Evolutionary conservation across 768 basidiomycete species (phyloP), one percentile per base, ranked within the genome.

Genomic region (Phylloporus sp.): DNA sequence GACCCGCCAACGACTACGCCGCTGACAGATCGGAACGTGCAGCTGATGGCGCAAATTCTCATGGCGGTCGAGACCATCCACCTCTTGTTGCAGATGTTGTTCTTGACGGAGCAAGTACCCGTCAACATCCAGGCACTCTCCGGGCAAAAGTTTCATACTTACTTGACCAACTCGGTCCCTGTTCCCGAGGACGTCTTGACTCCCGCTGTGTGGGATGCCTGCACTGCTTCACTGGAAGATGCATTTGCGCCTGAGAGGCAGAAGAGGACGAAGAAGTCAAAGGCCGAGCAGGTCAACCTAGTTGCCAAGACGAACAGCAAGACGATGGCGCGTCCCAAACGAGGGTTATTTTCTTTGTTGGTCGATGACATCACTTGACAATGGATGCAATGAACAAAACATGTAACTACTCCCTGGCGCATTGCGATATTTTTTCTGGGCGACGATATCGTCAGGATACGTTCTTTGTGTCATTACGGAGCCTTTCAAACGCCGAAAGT

Each of bases 41-140:
- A 89, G 55, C 71, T 90, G 14, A 69, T 72, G 41, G 84, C 86
- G 0, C 87, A 91, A 54, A 58, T 77, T 11, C 63, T 80, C 4
- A 71, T 74, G 59, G 75, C 84, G 5, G 55, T 82, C 6, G 82
- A 86, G 48, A 71, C 73, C 27, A 70, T 87, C 35, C 76, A 77
- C 22, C 72, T 79, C 36, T 69, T 91, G 15, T 70, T 78, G 0
- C 79, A 89, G 54, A 72, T 77, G 13, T 65, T 90, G 31, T 69
- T 87, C 9, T 67, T 91, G 37, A 60, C 71, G 4, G 64, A 76
- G 23, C 63, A 64, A 2, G 63, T 80, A 10, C 75, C 78, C 7
- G 69, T 68, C 42, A 68, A 73, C 34, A 71, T 71, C 14, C 70
- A 72, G 37, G 52, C 57, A 0, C 76, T 88, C 45, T 88, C 86